Conservation (phyloP, 768 basidiomycete species). For the Mrakia gelida region DNA sequence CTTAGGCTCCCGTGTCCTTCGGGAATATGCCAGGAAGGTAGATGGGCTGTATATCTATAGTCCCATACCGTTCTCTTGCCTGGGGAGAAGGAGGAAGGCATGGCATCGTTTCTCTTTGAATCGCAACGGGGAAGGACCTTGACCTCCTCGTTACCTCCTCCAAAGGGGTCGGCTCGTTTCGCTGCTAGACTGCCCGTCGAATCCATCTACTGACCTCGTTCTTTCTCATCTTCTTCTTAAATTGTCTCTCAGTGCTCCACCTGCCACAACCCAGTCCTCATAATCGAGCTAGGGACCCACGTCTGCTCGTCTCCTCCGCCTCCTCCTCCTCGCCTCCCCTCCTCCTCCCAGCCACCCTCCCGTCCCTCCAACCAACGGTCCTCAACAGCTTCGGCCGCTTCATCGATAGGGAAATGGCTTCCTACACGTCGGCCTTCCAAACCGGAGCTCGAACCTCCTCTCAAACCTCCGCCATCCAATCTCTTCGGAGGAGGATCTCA, state of each 20-base stretch:
- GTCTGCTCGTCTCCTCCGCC: constrained; percentile 4
- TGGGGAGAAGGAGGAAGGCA: too few relatives aligned
- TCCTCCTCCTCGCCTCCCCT: not conserved
- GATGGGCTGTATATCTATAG: too few relatives aligned
- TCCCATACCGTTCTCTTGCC: too few relatives aligned
- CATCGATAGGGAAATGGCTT: not conserved
- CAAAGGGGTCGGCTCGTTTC: not conserved
- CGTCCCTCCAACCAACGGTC: not conserved
- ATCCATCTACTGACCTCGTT: not conserved
- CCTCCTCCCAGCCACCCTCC: not conserved
- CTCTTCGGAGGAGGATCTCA: constrained; percentile 5
- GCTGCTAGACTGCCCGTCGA: not conserved
- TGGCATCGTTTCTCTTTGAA: too few relatives aligned
- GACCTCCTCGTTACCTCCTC: too few relatives aligned
- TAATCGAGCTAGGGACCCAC: constrained; percentile 23
- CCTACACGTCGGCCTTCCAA: not conserved
- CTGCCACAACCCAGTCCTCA: constrained; percentile 13
- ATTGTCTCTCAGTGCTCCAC: constrained; percentile 25
- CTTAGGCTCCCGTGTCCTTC: not conserved
- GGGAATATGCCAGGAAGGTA: too few relatives aligned
- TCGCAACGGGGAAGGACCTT: too few relatives aligned
- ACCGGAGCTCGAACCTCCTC: not conserved
- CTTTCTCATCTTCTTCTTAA: too few relatives aligned
- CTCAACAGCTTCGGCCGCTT: not conserved
- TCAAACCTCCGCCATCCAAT: not conserved